Conservation (phyloP, 352 stramenopile genomes). For the Globisporangium nunn region DNA sequence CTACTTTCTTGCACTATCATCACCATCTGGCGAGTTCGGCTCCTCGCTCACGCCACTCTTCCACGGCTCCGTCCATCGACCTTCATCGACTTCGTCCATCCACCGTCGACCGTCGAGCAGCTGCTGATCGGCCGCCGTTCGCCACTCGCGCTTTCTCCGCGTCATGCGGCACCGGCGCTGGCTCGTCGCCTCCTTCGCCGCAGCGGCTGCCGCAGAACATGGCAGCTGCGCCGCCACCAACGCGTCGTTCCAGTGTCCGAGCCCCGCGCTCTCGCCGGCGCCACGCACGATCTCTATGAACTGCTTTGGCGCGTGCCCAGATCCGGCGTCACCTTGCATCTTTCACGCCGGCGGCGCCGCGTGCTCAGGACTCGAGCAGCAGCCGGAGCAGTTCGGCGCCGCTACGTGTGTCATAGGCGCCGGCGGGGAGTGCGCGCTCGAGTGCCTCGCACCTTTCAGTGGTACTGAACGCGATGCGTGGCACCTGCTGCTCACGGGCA, state of each 20-base stretch:
- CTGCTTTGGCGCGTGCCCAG: conserved; percentile 16
- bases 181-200: background rate
- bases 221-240: no score
- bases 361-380: conserved; percentile 8
- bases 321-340: conserved; percentile 15
- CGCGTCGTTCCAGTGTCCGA: conserved; percentile 10
- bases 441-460: conserved; percentile 32
- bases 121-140: no score
- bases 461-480: conserved; percentile 14
- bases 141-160: background rate
- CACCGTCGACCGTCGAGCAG: no score
- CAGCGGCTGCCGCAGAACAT: no score
- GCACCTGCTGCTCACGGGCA: conserved; percentile 27
- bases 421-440: conserved; percentile 20
- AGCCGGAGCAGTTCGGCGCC: background rate
- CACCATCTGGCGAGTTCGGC: no score
- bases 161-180: background rate
- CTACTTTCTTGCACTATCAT: no score
- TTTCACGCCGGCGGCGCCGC: conserved; percentile 12
- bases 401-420: conserved; percentile 6
- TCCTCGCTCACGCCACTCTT: no score
- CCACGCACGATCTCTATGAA: conserved; percentile 18
- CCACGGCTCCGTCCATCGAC: no score
- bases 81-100: no score
- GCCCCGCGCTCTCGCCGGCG: background rate